A percentile compares a stretch with the other conserved stretches of the same genome.
Conservation (phyloP, 306 rosid species). For the Quercus rubra region DNA sequence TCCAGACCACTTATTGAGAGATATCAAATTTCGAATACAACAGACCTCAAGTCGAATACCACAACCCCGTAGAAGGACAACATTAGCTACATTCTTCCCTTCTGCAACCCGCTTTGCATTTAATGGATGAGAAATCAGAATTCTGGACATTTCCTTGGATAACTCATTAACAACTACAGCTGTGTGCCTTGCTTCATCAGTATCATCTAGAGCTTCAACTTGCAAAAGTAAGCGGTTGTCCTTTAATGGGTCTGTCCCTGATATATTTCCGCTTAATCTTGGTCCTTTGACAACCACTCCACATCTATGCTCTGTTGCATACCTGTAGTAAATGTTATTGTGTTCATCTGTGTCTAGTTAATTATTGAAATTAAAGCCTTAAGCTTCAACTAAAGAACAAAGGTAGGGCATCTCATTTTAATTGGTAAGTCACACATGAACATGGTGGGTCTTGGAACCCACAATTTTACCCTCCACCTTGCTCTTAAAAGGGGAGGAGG, state of each 20-base stretch:
- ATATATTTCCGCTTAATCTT: slow-evolving; percentile 84
- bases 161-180: slow-evolving; percentile 77
- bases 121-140: slow-evolving; percentile 80
- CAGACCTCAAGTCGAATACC: slow-evolving; percentile 94
- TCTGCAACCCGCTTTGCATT: slow-evolving; percentile 75
- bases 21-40: slow-evolving; percentile 3
- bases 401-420: neutral
- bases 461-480: neutral
- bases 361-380: neutral
- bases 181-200: slow-evolving; percentile 78
- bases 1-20: neutral
- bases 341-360: neutral
- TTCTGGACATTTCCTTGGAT: slow-evolving; percentile 85
- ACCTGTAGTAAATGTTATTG: slow-evolving; percentile 40
- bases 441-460: no score
- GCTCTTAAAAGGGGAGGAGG: no score
- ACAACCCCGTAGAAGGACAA: slow-evolving; percentile 92
- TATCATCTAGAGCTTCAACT: slow-evolving; percentile 82
- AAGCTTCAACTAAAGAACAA: neutral
- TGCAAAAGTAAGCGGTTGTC: slow-evolving; percentile 89
- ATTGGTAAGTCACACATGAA: no score
- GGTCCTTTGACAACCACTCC: slow-evolving; percentile 98
- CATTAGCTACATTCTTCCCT: slow-evolving; percentile 87
- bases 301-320: slow-evolving; percentile 98
- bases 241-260: slow-evolving; percentile 92